Evolutionary conservation across 345 rosid genomes (phyloP).

Genomic region (Chamaenerion angustifolium): DNA sequence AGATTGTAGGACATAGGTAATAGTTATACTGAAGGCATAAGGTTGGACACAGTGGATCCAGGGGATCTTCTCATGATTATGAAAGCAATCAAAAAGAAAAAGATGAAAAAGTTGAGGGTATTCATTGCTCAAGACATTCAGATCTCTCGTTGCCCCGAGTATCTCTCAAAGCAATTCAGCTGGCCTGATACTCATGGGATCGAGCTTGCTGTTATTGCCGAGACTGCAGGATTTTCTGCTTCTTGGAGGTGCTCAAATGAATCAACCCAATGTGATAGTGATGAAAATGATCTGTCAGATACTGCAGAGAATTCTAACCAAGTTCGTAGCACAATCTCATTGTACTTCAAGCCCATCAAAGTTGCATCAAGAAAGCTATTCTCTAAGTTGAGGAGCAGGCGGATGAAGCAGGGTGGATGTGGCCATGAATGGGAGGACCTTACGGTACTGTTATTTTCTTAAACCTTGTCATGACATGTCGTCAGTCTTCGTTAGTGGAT

Average conservation of each 20-base stretch:
- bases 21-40: constrained; percentile 12
- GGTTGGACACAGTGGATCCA: constrained; percentile 2
- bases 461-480: not conserved
- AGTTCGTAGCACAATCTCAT: not conserved
- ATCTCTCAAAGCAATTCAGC: constrained; percentile 6
- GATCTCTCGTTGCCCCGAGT: constrained; percentile 10
- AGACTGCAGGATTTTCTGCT: not conserved
- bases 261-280: no score
- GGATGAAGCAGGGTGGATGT: not conserved
- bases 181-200: constrained; percentile 5
- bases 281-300: no score
- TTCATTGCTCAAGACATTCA: constrained; percentile 7
- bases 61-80: constrained; percentile 5
- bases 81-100: constrained; percentile 7
- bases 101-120: constrained; percentile 16
- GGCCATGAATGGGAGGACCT: not conserved
- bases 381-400: not conserved
- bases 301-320: no score
- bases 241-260: no score
- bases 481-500: not conserved
- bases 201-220: not conserved
- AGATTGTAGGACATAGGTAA: constrained; percentile 5
- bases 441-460: not conserved
- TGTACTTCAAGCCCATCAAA: no score
- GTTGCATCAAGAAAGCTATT: not conserved